Base-by-base conservation (phyloP, 202 grass and related monocot genomes). In the Brachypodium distachyon region DNA sequence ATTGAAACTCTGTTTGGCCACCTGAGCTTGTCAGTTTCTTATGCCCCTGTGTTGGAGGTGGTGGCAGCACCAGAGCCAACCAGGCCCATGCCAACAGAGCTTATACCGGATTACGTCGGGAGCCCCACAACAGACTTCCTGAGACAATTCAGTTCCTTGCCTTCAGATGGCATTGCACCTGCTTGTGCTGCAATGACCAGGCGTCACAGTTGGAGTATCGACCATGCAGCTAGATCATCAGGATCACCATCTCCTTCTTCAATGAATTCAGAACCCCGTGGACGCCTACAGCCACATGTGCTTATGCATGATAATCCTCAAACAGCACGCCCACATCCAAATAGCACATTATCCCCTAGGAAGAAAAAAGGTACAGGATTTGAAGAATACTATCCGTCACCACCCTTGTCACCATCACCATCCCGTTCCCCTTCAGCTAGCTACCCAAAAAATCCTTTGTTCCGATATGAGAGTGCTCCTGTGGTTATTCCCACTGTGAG, bases 51-150 rank as follows among this genome's bases (percentile, higher is more conserved):
- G 48, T 60, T 94, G 57, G 88, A 92, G 33, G 73, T 86, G 52
- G 72, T 86, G 12, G 46, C 69, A 36, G 40, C 58, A 54, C 73
- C 76, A 38, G 91, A 92, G 62, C 72, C 82, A 31, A 68, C 76
- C 0, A 62, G 82, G 42, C 75, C 76, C 27, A 68, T 94, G 74
- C 80, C 79, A 25, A 53, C 79, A 9, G 85, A 88, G 76, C 70
- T 97, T 78, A 97, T 97, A 88, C 65, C 37, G 47, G 91, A 94
- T 77, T 97, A 97, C 5, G 87, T 97, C 36, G 91, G 89, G 41
- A 97, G 91, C 60, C 91, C 94, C 37, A 90, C 66, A n/a, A 97
- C 91, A 22, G 87, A 90, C 42, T 88, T 90, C 12, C 66, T 88
- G 36, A 88, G 84, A 62, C 77, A 81, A 58, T 82, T 97, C 34